These are phyloP conservation scores for Geotrichum histeridarum DNA, from an alignment of 1,139 yeast species.

Conservation along the genomic window DNA sequence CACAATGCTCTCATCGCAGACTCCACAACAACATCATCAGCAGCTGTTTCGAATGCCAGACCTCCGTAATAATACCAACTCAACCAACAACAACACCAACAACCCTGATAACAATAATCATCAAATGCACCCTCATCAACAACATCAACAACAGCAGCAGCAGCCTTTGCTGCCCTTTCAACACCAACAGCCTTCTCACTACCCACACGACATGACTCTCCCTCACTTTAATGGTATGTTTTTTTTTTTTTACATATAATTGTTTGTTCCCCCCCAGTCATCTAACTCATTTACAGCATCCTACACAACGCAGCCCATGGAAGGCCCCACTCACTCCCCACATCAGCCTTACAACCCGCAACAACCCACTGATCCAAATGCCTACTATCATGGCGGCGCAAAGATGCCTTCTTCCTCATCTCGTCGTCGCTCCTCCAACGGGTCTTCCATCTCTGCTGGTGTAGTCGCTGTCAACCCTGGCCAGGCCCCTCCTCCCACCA, in stretches of 20 bases:
- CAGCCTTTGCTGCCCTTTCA: neutral
- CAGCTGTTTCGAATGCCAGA: neutral
- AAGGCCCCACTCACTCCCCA: no score
- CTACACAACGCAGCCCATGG: no score
- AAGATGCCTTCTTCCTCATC: no score
- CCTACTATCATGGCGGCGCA: no score
- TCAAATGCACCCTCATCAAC: neutral
- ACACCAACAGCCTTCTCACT: neutral
- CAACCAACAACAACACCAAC: neutral
- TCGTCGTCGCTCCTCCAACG: no score
- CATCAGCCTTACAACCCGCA: no score
- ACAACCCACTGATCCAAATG: no score
- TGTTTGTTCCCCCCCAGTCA: no score
- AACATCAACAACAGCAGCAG: neutral
- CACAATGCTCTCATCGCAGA: neutral
- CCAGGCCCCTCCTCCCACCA: constrained; percentile 17
- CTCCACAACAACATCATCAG: neutral
- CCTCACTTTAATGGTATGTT: neutral
- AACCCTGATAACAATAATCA: neutral
- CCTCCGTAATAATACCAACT: no score
- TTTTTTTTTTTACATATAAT: neutral
- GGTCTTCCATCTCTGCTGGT: no score
- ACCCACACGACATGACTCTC: neutral
- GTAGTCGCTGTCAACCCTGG: no score
- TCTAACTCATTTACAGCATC: no score